These are phyloP conservation scores for Balamuthia mandrillaris DNA, from an alignment of 208 protist species.

Conservation along the genomic window DNA sequence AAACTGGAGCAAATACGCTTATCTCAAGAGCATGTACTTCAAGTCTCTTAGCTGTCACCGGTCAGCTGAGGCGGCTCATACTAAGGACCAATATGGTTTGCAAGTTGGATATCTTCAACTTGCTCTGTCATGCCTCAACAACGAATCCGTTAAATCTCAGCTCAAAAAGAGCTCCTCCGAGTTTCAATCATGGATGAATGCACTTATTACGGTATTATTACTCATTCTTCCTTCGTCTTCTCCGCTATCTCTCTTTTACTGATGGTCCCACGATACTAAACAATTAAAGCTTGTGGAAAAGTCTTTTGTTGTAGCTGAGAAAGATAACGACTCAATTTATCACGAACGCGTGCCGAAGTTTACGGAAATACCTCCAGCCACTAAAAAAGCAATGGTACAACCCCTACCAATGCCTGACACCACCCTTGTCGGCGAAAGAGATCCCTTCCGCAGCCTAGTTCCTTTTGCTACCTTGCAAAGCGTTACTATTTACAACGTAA, in stretches of 20 bases:
- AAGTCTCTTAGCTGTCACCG: background rate
- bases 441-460: background rate
- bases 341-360: background rate
- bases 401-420: background rate
- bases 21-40: background rate
- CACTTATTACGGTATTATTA: background rate
- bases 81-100: background rate
- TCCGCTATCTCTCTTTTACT: background rate
- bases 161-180: background rate
- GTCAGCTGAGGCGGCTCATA: background rate
- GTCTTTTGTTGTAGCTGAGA: background rate
- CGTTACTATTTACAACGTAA: background rate
- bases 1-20: background rate
- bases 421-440: background rate
- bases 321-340: slow-evolving; percentile 5
- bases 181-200: background rate
- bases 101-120: background rate
- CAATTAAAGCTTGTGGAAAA: background rate
- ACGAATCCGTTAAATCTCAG: background rate
- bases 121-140: background rate
- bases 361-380: background rate
- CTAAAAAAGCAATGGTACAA: background rate
- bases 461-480: background rate
- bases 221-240: background rate
- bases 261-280: background rate